A percentile compares a stretch with the other conserved stretches of the same genome.
Conservation (phyloP, 495 filamentous ascomycete genomes). For the Xylona heveae region DNA sequence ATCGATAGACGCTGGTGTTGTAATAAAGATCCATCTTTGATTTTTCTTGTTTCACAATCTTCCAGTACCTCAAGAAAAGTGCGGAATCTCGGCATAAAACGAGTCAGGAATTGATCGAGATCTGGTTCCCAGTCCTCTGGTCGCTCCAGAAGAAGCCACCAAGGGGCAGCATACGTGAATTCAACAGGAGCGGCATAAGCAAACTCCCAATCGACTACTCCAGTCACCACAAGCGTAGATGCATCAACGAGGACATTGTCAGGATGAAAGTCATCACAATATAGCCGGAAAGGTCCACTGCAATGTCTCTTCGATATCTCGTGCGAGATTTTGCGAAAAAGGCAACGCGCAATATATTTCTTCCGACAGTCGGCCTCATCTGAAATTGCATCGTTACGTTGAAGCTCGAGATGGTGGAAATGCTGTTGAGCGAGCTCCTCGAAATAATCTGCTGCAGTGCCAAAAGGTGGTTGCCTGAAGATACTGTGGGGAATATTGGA, state of each 20-base stretch:
- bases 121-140: neutral
- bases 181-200: neutral
- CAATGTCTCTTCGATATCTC: conserved; percentile 8
- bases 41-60: conserved; percentile 11
- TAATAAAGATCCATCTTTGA: conserved; percentile 8
- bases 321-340: neutral
- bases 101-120: conserved; percentile 5
- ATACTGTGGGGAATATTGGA: conserved; percentile 3
- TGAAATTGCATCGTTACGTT: neutral
- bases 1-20: conserved; percentile 10
- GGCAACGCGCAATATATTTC: neutral
- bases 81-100: conserved; percentile 8
- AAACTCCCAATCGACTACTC: neutral
- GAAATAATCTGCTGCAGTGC: neutral
- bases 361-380: neutral
- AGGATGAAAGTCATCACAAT: conserved; percentile 13
- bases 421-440: neutral
- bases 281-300: conserved; percentile 10
- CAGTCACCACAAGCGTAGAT: neutral
- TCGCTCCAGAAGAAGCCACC: neutral
- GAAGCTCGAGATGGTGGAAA: neutral
- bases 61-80: conserved; percentile 11
- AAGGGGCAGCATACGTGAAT: neutral
- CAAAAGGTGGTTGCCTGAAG: neutral
- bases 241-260: neutral